phyloP scores from a whole-genome alignment of 768 basidiomycete genomes.

The Artomyces pyxidatus region DNA sequence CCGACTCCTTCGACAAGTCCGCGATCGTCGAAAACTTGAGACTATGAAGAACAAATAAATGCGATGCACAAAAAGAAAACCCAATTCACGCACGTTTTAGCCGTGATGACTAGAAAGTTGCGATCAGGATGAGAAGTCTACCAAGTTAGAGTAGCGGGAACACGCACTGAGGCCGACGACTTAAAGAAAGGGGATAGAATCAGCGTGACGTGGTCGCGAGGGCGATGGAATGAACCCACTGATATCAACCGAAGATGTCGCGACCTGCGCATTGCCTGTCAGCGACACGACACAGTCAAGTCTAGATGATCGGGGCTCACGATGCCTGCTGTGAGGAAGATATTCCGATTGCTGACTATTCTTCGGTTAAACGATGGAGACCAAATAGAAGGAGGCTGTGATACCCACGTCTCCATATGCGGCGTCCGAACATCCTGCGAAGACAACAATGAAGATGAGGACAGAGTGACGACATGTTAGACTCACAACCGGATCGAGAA shows the following conservation, averaged over 20 bases:
- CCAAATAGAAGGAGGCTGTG: background rate
- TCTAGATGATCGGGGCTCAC: slow-evolving; percentile 1
- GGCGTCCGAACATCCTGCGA: slow-evolving; percentile 6
- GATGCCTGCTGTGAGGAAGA: slow-evolving; percentile 1
- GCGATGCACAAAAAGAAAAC: background rate
- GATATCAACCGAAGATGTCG: slow-evolving; percentile 2
- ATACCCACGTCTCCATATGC: slow-evolving; percentile 4
- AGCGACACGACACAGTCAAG: background rate
- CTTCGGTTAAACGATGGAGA: background rate
- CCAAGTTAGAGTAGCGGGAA: background rate
- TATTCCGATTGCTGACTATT: slow-evolving; percentile 4
- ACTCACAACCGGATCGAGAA: slow-evolving; percentile 38
- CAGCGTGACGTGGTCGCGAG: too few relatives aligned
- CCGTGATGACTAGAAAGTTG: slow-evolving; percentile 46
- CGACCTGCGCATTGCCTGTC: background rate
- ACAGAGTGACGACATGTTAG: background rate
- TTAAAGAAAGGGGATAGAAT: background rate
- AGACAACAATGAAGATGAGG: background rate
- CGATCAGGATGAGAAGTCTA: too few relatives aligned
- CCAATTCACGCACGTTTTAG: slow-evolving; percentile 39
- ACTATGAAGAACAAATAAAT: slow-evolving; percentile 20
- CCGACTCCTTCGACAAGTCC: background rate
- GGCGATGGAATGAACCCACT: too few relatives aligned
- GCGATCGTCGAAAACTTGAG: slow-evolving; percentile 24
- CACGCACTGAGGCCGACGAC: slow-evolving; percentile 1